These are phyloP conservation scores for Russula lepida DNA, from an alignment of 768 basidiomycete genomes.

Conservation along the genomic window DNA sequence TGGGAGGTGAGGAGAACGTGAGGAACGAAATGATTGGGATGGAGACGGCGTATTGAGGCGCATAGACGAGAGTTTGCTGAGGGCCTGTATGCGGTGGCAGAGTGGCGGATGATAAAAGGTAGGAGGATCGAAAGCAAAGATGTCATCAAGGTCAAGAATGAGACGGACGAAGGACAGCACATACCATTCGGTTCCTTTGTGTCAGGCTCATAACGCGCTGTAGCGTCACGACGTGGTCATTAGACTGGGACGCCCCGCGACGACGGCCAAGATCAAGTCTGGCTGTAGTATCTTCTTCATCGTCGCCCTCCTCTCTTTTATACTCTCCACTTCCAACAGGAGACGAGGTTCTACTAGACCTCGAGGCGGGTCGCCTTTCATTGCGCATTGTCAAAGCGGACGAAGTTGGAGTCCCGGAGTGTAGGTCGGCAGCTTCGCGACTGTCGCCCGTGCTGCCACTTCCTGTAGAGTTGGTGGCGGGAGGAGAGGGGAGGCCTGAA, in stretches of 20 bases:
- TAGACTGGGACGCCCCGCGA: conserved; percentile 29
- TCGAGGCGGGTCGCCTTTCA: conserved; percentile 28
- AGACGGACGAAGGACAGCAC: conserved; percentile 25
- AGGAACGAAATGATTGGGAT: conserved; percentile 31
- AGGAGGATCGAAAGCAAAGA: background rate
- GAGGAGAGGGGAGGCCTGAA: conserved; percentile 75
- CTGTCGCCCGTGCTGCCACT: conserved; percentile 39
- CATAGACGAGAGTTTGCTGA: conserved; percentile 48
- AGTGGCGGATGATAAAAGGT: background rate
- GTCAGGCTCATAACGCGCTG: conserved; percentile 63
- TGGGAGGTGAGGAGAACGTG: conserved; percentile 25
- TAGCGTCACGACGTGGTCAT: conserved; percentile 50
- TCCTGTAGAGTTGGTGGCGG: conserved; percentile 78
- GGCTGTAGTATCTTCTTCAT: conserved; percentile 60
- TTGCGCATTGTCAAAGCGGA: conserved; percentile 33
- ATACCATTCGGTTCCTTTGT: conserved; percentile 65
- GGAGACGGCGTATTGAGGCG: conserved; percentile 52
- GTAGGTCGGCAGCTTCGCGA: conserved; percentile 34
- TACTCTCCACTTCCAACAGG: conserved; percentile 40
- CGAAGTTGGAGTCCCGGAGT: conserved; percentile 26
- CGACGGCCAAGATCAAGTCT: conserved; percentile 30
- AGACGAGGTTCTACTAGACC: conserved; percentile 17
- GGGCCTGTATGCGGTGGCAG: conserved; percentile 9
- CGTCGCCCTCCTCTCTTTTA: conserved; percentile 39
- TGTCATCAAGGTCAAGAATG: background rate